Conservation (phyloP, 192 early-diverging fungal genomes). For the Coemansia sp. region DNA sequence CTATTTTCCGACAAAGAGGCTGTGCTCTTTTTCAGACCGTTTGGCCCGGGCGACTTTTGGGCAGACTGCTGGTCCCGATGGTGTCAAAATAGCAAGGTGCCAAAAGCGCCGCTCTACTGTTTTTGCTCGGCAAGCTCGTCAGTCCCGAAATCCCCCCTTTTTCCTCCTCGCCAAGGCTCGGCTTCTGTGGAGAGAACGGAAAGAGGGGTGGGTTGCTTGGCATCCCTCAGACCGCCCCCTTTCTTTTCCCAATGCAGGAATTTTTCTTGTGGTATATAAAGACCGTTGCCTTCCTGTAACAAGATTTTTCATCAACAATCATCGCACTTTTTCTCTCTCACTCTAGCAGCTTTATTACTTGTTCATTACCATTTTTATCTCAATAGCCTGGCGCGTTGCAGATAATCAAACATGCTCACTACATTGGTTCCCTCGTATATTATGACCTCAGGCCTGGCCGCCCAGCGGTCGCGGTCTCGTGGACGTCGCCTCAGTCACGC, state of each 20-base stretch:
- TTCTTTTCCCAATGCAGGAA: constrained; percentile 5
- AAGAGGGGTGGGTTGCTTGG: too few relatives aligned
- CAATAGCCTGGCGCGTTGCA: not conserved
- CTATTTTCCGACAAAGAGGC: constrained; percentile 1
- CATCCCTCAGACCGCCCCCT: constrained; percentile 1
- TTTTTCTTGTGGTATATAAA: constrained; percentile 8
- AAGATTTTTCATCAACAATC: not conserved
- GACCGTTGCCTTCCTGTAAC: not conserved
- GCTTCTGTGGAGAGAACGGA: too few relatives aligned
- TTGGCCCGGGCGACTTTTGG: not conserved
- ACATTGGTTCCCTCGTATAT: constrained; percentile 41
- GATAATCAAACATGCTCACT: constrained; percentile 11
- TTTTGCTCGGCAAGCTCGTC: too few relatives aligned
- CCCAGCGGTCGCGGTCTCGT: constrained; percentile 33
- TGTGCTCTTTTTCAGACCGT: not conserved
- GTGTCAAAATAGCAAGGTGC: too few relatives aligned
- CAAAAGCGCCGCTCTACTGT: too few relatives aligned
- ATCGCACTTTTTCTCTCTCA: constrained; percentile 5
- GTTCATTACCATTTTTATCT: not conserved
- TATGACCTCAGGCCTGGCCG: constrained; percentile 42
- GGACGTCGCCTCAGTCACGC: constrained; percentile 28
- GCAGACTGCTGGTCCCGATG: too few relatives aligned
- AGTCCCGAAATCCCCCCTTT: too few relatives aligned
- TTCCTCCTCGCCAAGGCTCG: too few relatives aligned
- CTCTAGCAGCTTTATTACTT: not conserved